Evolutionary conservation across 805 yeast genomes (phyloP).

Genomic region (Kodamaea restingae): DNA sequence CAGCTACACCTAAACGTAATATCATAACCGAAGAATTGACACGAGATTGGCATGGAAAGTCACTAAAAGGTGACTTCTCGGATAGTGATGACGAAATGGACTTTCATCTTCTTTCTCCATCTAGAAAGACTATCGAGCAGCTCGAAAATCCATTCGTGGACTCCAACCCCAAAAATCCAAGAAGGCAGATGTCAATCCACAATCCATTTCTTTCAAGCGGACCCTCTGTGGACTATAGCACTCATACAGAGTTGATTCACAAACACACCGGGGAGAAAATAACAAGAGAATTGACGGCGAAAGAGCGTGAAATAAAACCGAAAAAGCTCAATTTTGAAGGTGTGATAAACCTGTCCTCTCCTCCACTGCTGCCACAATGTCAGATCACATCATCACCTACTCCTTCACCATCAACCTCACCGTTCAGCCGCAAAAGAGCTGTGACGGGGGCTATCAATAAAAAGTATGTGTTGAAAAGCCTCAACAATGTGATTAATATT

Average conservation of each 20-base stretch:
- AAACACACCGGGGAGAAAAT: slow-evolving; percentile 39
- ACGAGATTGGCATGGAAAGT: slow-evolving; percentile 10
- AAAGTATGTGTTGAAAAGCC: slow-evolving; percentile 10
- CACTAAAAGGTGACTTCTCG: slow-evolving; percentile 3
- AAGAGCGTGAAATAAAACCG: slow-evolving; percentile 36
- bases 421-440: slow-evolving; percentile 7
- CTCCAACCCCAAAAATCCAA: background rate
- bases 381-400: slow-evolving; percentile 5
- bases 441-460: slow-evolving; percentile 9
- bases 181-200: slow-evolving; percentile 3
- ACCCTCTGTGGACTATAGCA: slow-evolving; percentile 24
- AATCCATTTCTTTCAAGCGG: slow-evolving; percentile 7
- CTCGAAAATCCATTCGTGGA: slow-evolving; percentile 5
- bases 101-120: slow-evolving; percentile 2
- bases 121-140: background rate
- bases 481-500: slow-evolving; percentile 10
- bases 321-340: slow-evolving; percentile 29
- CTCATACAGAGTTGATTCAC: slow-evolving; percentile 39
- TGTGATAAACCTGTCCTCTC: slow-evolving; percentile 3
- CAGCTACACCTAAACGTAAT: slow-evolving; percentile 8
- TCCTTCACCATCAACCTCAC: slow-evolving; percentile 8
- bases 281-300: slow-evolving; percentile 23
- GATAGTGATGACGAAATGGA: slow-evolving; percentile 10
- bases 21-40: slow-evolving; percentile 8
- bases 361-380: slow-evolving; percentile 5